Percentiles rank a stretch among this genome's conserved stretches.
These are phyloP conservation scores for Yamadazyma mexicana DNA, from an alignment of 1,139 yeast genomes.

Conservation along the genomic window DNA sequence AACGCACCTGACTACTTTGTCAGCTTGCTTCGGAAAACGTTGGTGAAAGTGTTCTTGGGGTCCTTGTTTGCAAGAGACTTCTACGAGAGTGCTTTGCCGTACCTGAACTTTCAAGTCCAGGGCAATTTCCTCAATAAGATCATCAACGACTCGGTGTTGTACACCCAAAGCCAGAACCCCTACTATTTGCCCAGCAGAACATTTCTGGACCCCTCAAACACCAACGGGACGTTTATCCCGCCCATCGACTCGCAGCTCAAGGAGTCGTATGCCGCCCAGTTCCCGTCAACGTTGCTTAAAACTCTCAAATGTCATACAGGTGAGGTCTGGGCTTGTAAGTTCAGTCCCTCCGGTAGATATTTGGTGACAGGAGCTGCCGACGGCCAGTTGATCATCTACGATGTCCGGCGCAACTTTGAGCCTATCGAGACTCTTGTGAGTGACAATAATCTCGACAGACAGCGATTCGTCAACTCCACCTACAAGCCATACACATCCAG, in stretches of 20 bases:
- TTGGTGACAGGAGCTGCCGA: conserved; percentile 80
- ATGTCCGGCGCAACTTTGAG: conserved; percentile 55
- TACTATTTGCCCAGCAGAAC: conserved; percentile 29
- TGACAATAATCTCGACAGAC: conserved; percentile 29
- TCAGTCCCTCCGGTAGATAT: conserved; percentile 73
- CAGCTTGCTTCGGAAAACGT: conserved; percentile 11
- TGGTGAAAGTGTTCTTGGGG: conserved; percentile 10
- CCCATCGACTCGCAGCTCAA: conserved; percentile 15
- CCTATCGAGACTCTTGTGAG: conserved; percentile 37
- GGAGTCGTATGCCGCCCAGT: conserved; percentile 26
- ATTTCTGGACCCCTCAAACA: conserved; percentile 16
- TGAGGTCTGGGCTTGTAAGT: conserved; percentile 84
- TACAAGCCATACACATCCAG: conserved; percentile 24
- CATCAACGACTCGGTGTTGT: conserved; percentile 29
- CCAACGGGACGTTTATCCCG: conserved; percentile 14
- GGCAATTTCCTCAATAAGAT: conserved; percentile 26
- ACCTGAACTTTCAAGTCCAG: conserved; percentile 19
- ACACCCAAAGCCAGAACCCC: conserved; percentile 29
- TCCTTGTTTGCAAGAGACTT: conserved; percentile 14
- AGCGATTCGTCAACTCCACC: conserved; percentile 27
- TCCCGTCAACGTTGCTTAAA: conserved; percentile 46
- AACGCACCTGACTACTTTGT: conserved; percentile 11
- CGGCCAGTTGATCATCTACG: conserved; percentile 64
- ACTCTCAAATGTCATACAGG: conserved; percentile 56
- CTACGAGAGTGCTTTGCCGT: conserved; percentile 15